Percentiles rank a stretch among this genome's conserved stretches.
These are phyloP conservation scores for Aspergillus sergii DNA, from an alignment of 2,329 filamentous ascomycete species.

Conservation along the genomic window DNA sequence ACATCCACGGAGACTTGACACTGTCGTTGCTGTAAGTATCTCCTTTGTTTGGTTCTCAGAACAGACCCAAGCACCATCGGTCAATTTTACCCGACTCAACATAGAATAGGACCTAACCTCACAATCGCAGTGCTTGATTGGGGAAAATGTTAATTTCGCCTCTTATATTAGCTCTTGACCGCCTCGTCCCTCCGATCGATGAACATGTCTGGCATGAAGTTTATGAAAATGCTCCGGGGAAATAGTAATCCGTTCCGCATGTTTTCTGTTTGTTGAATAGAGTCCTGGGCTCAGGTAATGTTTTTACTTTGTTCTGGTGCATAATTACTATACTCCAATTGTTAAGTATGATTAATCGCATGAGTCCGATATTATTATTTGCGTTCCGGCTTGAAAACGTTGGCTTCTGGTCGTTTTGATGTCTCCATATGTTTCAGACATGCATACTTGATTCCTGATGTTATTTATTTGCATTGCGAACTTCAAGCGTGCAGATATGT, in stretches of 20 bases:
- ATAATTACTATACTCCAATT: conserved; percentile 5
- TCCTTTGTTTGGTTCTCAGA: conserved; percentile 5
- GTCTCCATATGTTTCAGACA: not conserved
- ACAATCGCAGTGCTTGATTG: conserved; percentile 20
- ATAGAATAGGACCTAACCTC: conserved; percentile 21
- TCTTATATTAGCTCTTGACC: not conserved
- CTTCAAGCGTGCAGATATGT: not conserved
- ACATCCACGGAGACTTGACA: conserved; percentile 66
- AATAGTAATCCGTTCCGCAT: not conserved
- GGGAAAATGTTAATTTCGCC: not conserved
- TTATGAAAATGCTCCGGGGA: not conserved
- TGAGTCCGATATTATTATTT: not conserved
- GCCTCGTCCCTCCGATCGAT: not conserved
- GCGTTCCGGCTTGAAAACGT: not conserved
- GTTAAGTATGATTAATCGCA: conserved; percentile 4
- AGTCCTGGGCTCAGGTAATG: not conserved
- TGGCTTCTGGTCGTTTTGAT: not conserved
- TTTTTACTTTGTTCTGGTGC: not conserved
- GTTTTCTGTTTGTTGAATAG: not conserved
- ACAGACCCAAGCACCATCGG: not conserved
- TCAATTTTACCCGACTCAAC: conserved; percentile 6
- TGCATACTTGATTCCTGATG: not conserved
- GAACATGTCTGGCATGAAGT: not conserved
- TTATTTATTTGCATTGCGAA: not conserved
- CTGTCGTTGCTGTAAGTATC: conserved; percentile 51